Conservation (phyloP, 148 eudicot genomes). For the Diospyros lotus region DNA sequence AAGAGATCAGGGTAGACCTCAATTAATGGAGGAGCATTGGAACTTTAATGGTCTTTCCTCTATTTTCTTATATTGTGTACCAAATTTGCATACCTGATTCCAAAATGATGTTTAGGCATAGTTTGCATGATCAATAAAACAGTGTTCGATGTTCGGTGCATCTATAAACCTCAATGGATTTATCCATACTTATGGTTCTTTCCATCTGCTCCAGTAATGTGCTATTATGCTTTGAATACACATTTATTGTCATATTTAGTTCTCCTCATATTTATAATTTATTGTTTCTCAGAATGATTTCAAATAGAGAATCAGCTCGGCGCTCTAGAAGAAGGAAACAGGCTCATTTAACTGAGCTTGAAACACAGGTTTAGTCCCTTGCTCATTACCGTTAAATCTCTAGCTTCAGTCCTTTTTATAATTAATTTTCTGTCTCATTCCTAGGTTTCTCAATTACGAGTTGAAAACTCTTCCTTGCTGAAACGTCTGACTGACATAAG, state of each 20-base stretch:
- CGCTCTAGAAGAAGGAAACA: conserved; percentile 98
- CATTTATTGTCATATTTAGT: background rate
- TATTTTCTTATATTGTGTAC: conserved; percentile 1
- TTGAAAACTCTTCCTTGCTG: conserved; percentile 83
- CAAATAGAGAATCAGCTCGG: conserved; percentile 97
- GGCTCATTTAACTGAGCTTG: conserved; percentile 90
- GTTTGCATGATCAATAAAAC: background rate
- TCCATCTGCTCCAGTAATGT: background rate
- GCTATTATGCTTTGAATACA: background rate
- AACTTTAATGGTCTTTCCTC: background rate
- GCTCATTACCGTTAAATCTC: background rate
- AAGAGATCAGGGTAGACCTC: background rate
- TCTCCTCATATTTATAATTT: background rate
- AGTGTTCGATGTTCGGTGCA: background rate
- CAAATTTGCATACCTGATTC: background rate
- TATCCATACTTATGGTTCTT: background rate
- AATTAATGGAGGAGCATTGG: background rate
- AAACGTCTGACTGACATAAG: conserved; percentile 81
- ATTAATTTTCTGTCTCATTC: conserved; percentile 7
- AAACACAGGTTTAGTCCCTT: conserved; percentile 66
- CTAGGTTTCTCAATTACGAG: conserved; percentile 84
- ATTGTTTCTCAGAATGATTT: conserved; percentile 77
- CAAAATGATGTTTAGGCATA: background rate
- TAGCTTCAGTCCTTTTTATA: background rate
- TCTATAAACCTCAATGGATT: background rate